These are phyloP conservation scores for Aschersonia sp. DNA, from an alignment of 2,329 filamentous ascomycete species.

Conservation along the genomic window DNA sequence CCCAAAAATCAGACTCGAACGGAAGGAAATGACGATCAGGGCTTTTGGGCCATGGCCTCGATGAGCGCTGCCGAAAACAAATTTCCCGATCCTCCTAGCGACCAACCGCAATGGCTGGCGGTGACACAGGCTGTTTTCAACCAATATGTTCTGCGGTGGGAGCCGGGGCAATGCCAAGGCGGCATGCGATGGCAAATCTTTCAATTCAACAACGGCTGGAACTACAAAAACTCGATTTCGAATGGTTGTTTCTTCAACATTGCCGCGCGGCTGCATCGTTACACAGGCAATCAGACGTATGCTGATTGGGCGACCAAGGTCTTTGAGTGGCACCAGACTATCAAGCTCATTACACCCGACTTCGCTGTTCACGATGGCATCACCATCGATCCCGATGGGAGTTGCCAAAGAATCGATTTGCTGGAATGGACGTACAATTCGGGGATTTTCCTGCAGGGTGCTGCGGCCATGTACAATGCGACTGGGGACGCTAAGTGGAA, in stretches of 20 bases:
- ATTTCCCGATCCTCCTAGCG: constrained; percentile 51
- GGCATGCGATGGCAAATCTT: constrained; percentile 81
- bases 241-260: constrained; percentile 59
- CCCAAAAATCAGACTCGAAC: constrained; percentile 48
- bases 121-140: constrained; percentile 71
- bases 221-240: constrained; percentile 54
- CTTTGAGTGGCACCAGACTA: constrained; percentile 47
- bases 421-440: constrained; percentile 58
- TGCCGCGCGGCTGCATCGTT: constrained; percentile 56
- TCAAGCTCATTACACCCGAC: constrained; percentile 40
- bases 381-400: constrained; percentile 19
- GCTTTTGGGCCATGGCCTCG: constrained; percentile 75
- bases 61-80: constrained; percentile 66
- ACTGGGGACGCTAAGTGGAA: constrained; percentile 40
- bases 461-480: constrained; percentile 47
- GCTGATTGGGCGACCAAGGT: constrained; percentile 57
- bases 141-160: constrained; percentile 59
- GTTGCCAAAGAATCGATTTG: constrained; percentile 37
- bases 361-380: constrained; percentile 40
- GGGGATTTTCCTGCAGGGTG: constrained; percentile 48
- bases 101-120: constrained; percentile 57
- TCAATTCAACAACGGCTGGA: constrained; percentile 56
- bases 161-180: constrained; percentile 47
- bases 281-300: constrained; percentile 69
- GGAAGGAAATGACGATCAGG: constrained; percentile 60